Conservation (phyloP, 768 basidiomycete species). For the Phylloporus rhodoxanthus region DNA sequence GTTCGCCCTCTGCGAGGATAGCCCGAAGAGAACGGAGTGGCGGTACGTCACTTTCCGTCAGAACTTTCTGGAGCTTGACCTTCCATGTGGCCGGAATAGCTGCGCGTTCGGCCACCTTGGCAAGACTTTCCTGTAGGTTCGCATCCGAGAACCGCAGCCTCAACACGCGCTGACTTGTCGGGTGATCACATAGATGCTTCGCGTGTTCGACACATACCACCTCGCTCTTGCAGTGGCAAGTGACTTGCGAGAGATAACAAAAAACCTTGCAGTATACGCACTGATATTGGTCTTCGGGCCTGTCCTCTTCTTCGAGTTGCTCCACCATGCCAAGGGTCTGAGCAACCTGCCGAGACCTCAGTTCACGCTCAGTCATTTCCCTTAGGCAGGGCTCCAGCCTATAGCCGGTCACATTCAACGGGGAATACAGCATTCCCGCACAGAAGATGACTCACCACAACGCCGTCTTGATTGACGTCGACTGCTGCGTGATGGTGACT, state of each 20-base stretch:
- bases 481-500: slow-evolving; percentile 96
- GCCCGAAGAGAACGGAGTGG: slow-evolving; percentile 71
- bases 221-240: slow-evolving; percentile 69
- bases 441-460: slow-evolving; percentile 60
- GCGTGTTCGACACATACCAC: slow-evolving; percentile 86
- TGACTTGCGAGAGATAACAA: slow-evolving; percentile 91
- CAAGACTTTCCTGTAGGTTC: slow-evolving; percentile 62
- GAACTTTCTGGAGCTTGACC: slow-evolving; percentile 55
- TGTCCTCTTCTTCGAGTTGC: slow-evolving; percentile 70
- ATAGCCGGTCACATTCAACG: slow-evolving; percentile 16
- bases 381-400: slow-evolving; percentile 82
- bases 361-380: slow-evolving; percentile 87
- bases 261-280: slow-evolving; percentile 90
- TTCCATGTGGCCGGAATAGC: slow-evolving; percentile 72
- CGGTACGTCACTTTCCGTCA: slow-evolving; percentile 68
- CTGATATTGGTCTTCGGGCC: slow-evolving; percentile 91
- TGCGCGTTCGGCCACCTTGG: slow-evolving; percentile 65
- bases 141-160: slow-evolving; percentile 79
- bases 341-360: slow-evolving; percentile 57
- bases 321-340: slow-evolving; percentile 60
- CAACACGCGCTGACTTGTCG: slow-evolving; percentile 51
- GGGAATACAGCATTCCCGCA: slow-evolving; percentile 14
- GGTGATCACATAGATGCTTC: slow-evolving; percentile 66
- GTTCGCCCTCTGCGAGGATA: slow-evolving; percentile 84
- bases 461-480: slow-evolving; percentile 85